Percentiles rank a stretch among this genome's conserved stretches.
Evolutionary conservation across 257 asterid genomes (phyloP).

Genomic region (Scutellaria baicalensis): DNA sequence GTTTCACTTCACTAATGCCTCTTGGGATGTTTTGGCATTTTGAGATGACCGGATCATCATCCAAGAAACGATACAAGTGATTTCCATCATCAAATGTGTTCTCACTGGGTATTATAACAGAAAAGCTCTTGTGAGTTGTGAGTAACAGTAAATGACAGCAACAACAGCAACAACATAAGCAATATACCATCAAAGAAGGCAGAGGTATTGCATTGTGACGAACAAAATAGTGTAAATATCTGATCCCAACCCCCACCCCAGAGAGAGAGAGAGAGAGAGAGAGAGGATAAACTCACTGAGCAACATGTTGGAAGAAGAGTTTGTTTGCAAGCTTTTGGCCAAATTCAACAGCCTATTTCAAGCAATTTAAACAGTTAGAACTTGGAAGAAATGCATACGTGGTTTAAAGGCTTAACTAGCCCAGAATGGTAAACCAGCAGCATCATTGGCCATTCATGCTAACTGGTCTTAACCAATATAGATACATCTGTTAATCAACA

Average conservation of each 20-base stretch:
- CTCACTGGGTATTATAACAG: conserved; percentile 39
- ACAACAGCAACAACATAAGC: not conserved
- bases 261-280: not conserved
- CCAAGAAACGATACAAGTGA: conserved; percentile 79
- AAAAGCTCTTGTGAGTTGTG: conserved; percentile 1
- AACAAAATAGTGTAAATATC: not conserved
- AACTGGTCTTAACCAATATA: not conserved
- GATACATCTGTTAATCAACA: not conserved
- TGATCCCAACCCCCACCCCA: not conserved
- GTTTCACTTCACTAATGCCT: conserved; percentile 74
- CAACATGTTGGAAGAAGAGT: conserved; percentile 66
- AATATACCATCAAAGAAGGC: not conserved
- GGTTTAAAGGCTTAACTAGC: not conserved
- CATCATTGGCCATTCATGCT: not conserved
- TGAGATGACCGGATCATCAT: conserved; percentile 67
- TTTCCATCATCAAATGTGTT: conserved; percentile 69
- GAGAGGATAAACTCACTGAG: conserved; percentile 46
- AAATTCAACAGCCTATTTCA: conserved; percentile 75
- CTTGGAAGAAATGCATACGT: not conserved
- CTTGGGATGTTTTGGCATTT: conserved; percentile 82
- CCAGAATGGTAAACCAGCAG: not conserved
- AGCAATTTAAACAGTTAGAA: conserved; percentile 10
- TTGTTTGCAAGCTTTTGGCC: conserved; percentile 71
- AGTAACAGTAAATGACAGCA: not conserved
- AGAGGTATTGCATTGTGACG: not conserved